A percentile compares a stretch with the other conserved stretches of the same genome.
These are phyloP conservation scores for Magnusiomyces magnusii DNA, from an alignment of 1,139 yeast genomes.

Conservation along the genomic window DNA sequence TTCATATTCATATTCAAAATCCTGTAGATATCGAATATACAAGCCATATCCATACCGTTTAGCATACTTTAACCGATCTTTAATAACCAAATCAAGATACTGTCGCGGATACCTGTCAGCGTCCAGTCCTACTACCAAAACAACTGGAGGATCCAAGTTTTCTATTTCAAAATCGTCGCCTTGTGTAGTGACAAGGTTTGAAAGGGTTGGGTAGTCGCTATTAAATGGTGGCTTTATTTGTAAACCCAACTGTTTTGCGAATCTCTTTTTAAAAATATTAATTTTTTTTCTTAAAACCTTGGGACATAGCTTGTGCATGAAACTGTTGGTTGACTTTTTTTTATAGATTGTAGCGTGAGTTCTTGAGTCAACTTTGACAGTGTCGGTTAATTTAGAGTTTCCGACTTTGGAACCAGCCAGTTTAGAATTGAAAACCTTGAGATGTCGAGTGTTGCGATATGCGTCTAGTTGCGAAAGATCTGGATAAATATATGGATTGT, in stretches of 20 bases:
- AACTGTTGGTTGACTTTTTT: slow-evolving; percentile 1
- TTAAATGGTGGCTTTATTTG: no score
- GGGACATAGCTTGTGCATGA: no score
- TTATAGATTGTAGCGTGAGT: slow-evolving; percentile 22
- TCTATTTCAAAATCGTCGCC: slow-evolving; percentile 7
- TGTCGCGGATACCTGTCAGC: slow-evolving; percentile 24
- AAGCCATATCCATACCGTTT: slow-evolving; percentile 66
- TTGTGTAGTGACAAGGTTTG: neutral
- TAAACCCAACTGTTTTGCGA: no score
- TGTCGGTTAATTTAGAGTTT: neutral
- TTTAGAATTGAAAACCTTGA: no score
- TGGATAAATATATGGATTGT: slow-evolving; percentile 25
- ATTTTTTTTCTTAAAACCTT: neutral
- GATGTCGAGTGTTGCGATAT: slow-evolving; percentile 27
- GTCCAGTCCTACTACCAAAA: slow-evolving; percentile 28
- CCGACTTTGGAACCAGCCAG: neutral
- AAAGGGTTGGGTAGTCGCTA: no score
- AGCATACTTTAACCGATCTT: slow-evolving; percentile 78
- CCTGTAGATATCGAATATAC: slow-evolving; percentile 77
- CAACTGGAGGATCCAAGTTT: slow-evolving; percentile 17
- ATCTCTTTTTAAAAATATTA: neutral
- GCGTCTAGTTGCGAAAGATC: slow-evolving; percentile 24
- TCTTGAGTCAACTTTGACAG: slow-evolving; percentile 21
- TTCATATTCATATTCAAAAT: slow-evolving; percentile 40
- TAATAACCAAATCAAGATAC: slow-evolving; percentile 50